phyloP scores from a whole-genome alignment of 1,139 yeast genomes.

The Debaryomycetaceae sp. region DNA sequence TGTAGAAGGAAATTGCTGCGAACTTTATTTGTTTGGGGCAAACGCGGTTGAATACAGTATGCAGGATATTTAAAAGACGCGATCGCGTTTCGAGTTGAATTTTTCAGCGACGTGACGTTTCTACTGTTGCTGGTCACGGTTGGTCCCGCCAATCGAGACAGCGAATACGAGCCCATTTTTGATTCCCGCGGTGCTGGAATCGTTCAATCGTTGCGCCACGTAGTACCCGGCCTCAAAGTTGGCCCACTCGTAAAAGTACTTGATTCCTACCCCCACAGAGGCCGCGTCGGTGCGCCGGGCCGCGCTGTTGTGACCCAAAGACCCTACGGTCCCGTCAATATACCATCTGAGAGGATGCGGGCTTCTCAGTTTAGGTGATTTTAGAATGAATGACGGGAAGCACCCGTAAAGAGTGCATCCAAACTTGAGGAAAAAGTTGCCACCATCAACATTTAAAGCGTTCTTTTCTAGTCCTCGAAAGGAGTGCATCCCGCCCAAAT shows the following conservation, averaged over 20 bases:
- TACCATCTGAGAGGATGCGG: slow-evolving; percentile 34
- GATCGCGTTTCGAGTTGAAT: too few species aligned
- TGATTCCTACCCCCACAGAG: slow-evolving; percentile 32
- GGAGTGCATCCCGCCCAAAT: slow-evolving; percentile 32
- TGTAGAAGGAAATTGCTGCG: not conserved
- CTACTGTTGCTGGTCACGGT: slow-evolving; percentile 6
- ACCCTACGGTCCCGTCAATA: slow-evolving; percentile 23
- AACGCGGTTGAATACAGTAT: slow-evolving; percentile 1
- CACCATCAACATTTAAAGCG: slow-evolving; percentile 29
- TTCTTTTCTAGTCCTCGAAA: slow-evolving; percentile 32
- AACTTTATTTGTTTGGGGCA: not conserved
- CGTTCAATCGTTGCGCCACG: slow-evolving; percentile 20
- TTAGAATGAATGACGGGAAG: slow-evolving; percentile 22
- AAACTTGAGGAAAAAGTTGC: slow-evolving; percentile 26
- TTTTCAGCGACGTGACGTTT: too few species aligned
- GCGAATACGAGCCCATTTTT: slow-evolving; percentile 39
- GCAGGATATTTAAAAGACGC: too few species aligned
- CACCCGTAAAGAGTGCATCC: slow-evolving; percentile 25
- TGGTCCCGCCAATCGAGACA: slow-evolving; percentile 35
- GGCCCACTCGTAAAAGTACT: slow-evolving; percentile 34
- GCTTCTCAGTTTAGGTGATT: slow-evolving; percentile 5
- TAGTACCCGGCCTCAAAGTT: slow-evolving; percentile 38
- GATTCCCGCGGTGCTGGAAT: slow-evolving; percentile 16
- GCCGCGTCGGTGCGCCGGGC: slow-evolving; percentile 17
- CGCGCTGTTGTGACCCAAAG: slow-evolving; percentile 20